Evolutionary conservation across 1,284 basidiomycete species (phyloP).

Genomic region (Rhodotorula sp.): DNA sequence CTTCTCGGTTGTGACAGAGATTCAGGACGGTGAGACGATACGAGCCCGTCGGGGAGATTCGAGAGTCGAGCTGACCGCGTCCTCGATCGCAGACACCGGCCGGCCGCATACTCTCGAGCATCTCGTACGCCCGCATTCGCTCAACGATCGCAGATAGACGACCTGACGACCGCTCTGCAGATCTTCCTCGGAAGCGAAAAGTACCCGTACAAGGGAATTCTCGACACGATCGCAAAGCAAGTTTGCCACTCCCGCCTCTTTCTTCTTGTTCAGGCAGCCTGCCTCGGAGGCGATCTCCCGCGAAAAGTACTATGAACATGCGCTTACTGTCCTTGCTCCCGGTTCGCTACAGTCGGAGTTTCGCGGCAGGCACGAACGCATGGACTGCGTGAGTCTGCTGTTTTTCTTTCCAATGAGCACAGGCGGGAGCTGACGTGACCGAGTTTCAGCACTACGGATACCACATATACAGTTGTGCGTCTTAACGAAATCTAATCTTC

Average conservation of each 20-base stretch:
- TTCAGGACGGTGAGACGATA: slow-evolving; percentile 46
- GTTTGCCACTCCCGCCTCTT: neutral
- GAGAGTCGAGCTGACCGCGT: neutral
- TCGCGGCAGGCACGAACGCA: slow-evolving; percentile 65
- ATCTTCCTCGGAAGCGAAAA: slow-evolving; percentile 93
- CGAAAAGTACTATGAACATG: neutral
- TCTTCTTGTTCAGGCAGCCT: slow-evolving; percentile 50
- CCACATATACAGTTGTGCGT: slow-evolving; percentile 78
- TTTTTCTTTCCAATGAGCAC: neutral
- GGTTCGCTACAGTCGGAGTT: slow-evolving; percentile 13
- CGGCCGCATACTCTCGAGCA: slow-evolving; percentile 90
- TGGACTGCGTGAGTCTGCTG: slow-evolving; percentile 51
- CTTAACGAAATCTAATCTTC: too few species aligned
- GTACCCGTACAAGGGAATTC: slow-evolving; percentile 95
- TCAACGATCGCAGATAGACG: too few species aligned
- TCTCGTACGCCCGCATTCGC: neutral
- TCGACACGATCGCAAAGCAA: slow-evolving; percentile 98
- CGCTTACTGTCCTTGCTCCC: neutral
- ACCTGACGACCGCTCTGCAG: slow-evolving; percentile 55
- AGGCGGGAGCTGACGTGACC: neutral
- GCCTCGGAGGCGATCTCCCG: neutral
- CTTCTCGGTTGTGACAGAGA: slow-evolving; percentile 90
- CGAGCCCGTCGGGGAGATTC: too few species aligned
- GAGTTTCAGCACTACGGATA: slow-evolving; percentile 70
- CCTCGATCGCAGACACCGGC: slow-evolving; percentile 56